A percentile compares a stretch with the other conserved stretches of the same genome.
Conservation (phyloP, 2,329 filamentous ascomycete species). For the Blastomyces gilchristii region DNA sequence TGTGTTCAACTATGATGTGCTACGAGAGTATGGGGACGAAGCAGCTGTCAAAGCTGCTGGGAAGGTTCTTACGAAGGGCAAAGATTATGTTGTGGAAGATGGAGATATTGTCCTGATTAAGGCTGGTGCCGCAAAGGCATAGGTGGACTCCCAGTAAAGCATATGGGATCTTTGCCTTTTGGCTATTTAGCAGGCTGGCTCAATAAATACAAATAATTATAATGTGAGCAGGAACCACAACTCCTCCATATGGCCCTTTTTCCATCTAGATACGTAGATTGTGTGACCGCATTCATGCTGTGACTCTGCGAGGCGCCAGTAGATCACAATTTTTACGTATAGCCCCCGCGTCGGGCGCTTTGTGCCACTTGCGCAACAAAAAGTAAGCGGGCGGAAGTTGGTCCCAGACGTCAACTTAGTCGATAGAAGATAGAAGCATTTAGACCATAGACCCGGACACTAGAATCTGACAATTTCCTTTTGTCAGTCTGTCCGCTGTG, state of each 20-base stretch:
- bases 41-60: conserved; percentile 81
- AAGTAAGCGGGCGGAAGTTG: background rate
- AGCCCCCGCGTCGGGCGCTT: background rate
- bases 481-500: background rate
- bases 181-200: background rate
- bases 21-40: conserved; percentile 86
- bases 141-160: conserved; percentile 8
- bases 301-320: too few species aligned
- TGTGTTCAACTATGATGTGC: conserved; percentile 74
- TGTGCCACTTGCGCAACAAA: conserved; percentile 1
- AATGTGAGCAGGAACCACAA: background rate
- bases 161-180: background rate
- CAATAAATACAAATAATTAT: conserved; percentile 1
- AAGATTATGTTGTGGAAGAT: conserved; percentile 64
- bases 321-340: too few species aligned
- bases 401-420: background rate
- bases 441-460: background rate
- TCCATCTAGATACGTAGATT: too few species aligned
- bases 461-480: background rate
- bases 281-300: background rate
- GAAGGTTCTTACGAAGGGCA: conserved; percentile 97
- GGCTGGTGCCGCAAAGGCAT: conserved; percentile 42
- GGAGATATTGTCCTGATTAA: conserved; percentile 72
- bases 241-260: background rate
- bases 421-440: background rate